Base-by-base conservation (phyloP, 805 yeast genomes). In the Saccharomyces mikatae region DNA sequence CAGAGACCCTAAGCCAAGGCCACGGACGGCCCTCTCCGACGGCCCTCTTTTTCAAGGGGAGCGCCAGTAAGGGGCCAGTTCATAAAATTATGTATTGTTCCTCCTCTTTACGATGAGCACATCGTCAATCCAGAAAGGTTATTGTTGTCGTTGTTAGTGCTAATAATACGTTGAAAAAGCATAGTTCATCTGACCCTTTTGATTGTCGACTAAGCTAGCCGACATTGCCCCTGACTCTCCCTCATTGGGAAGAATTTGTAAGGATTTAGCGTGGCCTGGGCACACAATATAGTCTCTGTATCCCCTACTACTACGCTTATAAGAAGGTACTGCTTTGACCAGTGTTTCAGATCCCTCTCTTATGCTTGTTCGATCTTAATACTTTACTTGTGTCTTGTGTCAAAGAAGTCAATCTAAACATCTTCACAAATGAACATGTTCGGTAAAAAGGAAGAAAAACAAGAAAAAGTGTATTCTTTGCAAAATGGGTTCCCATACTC, bases 401-500 rank as follows among this genome's bases (percentile, higher is more conserved):
- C 22, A n/a, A 22, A 17, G 11, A 22, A n/a, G 21, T 3, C 3
- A 32, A 32, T 36, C 29, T 3, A 14, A n/a, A 26, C 31, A 41
- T 6, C 17, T 14, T 26, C 22, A 41, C 24, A 5, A 27, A 22
- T 24, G 17, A 44, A 44, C 49, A 28, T 44, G 41, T 51, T 44
- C 41, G 48, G 26, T 17, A 24, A 46, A 36, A 24, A 26, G 32
- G 47, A 29, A 49, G 51, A 53, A 44, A 52, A 52, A 50, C 50
- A 54, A 27, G 50, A 49, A 28, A 47, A 52, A 47, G 60, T 63
- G 22, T 64, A 60, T 56, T 55, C 86, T 17, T 72, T 78, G 28
- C 74, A 82, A 47, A 78, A 76, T 58, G 87, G 87, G 50, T 79
- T 79, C 56, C 82, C 84, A 14, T 76, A 77, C 53, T 60, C 72